Percentiles rank a stretch among this genome's conserved stretches.
phyloP scores from a whole-genome alignment of 495 filamentous ascomycete species.

The Xylaria longipes region DNA sequence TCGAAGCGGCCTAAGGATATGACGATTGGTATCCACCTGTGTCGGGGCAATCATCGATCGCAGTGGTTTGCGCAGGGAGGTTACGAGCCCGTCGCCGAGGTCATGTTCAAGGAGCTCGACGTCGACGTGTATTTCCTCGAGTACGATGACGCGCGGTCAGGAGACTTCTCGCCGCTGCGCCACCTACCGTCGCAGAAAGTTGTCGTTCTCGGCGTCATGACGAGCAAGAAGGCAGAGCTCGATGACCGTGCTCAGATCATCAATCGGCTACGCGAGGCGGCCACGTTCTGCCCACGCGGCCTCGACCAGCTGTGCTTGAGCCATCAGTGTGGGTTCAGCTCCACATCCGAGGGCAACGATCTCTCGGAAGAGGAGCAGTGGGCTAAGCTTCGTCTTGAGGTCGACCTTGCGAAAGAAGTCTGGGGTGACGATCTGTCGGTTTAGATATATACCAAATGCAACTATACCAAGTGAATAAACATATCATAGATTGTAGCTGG shows the following conservation, averaged over 20 bases:
- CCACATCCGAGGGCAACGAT: conserved; percentile 67
- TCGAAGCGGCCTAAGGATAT: conserved; percentile 62
- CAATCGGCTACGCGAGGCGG: conserved; percentile 63
- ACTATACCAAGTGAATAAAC: not conserved
- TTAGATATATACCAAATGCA: conserved; percentile 29
- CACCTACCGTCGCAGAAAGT: conserved; percentile 68
- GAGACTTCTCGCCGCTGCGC: conserved; percentile 69
- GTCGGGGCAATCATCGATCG: conserved; percentile 65
- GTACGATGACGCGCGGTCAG: conserved; percentile 70
- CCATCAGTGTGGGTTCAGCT: conserved; percentile 74
- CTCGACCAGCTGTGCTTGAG: conserved; percentile 67
- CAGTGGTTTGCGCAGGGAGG: conserved; percentile 69
- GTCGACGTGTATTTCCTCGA: conserved; percentile 74
- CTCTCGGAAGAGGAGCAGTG: conserved; percentile 66
- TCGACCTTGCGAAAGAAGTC: conserved; percentile 56
- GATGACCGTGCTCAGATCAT: conserved; percentile 68
- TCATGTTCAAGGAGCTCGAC: conserved; percentile 67
- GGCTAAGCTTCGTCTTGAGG: conserved; percentile 53
- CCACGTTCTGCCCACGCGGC: conserved; percentile 63
- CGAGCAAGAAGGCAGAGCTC: conserved; percentile 67
- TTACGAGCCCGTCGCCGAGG: conserved; percentile 71
- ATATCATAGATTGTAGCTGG: not conserved
- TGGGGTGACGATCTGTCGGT: conserved; percentile 53
- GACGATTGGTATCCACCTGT: conserved; percentile 71
- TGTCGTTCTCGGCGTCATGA: conserved; percentile 70